These are phyloP conservation scores for Sicyos baderoa DNA, from an alignment of 306 rosid species.

Conservation along the genomic window DNA sequence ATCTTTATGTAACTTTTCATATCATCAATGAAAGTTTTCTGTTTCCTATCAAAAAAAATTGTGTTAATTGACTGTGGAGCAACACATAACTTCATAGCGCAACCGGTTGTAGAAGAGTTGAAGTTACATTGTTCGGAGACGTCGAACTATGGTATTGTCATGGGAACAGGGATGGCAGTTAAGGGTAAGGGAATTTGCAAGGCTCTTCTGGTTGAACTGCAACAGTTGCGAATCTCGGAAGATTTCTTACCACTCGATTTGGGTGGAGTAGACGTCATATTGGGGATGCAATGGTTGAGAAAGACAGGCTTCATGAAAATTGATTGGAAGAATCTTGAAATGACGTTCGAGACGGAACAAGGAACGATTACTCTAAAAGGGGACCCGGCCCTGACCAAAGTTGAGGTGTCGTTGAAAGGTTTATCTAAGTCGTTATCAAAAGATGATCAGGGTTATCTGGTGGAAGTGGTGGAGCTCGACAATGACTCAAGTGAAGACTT, in stretches of 20 bases:
- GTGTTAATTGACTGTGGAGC: background rate
- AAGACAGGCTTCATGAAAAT: background rate
- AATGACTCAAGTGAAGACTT: too few relatives aligned
- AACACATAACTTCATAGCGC: background rate
- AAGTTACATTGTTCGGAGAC: too few relatives aligned
- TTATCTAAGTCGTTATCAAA: too few relatives aligned
- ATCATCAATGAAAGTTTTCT: too few relatives aligned
- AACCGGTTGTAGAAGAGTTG: background rate
- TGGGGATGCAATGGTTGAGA: background rate
- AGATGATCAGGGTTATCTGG: too few relatives aligned
- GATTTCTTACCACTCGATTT: background rate
- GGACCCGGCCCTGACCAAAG: background rate
- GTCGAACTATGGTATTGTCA: background rate
- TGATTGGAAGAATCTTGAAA: background rate
- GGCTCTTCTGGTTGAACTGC: background rate
- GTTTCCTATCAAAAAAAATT: too few relatives aligned
- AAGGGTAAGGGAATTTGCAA: background rate
- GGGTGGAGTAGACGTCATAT: background rate
- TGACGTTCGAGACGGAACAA: background rate
- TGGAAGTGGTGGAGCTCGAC: too few relatives aligned
- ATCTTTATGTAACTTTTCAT: too few relatives aligned
- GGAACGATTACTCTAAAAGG: background rate
- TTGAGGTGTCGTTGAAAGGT: background rate
- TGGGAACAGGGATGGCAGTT: background rate
- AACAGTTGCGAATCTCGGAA: background rate